Evolutionary conservation across 257 asterid genomes (phyloP), one percentile per base, ranked within the genome.

Genomic region (Solanum sitiens): DNA sequence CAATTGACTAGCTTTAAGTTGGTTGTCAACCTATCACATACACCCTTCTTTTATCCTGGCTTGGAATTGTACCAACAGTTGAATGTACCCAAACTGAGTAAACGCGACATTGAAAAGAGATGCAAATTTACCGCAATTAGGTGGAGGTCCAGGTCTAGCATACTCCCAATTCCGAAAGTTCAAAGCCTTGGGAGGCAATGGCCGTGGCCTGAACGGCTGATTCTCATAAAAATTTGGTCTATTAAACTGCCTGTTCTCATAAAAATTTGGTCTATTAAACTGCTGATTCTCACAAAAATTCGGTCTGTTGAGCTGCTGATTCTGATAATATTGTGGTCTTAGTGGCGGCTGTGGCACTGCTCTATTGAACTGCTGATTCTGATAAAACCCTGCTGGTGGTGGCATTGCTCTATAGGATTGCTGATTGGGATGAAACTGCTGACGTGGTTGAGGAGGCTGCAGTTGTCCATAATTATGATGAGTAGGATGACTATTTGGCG

Each of bases 101-200:
- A 47, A 84, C 7, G 27, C n/a, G 68, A n/a, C 21, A 74, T 70
- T 76, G 71, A n/a, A 11, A 73, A 87, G 82, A 53, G n/a, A 87
- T 45, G 61, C 70, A 71, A 88, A 13, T 83, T 80, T 90, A 95
- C 99, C 99, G 33, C 90, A 92, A 72, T 91, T 87, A 87, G 94
- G 91, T 35, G 98, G 93, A 5, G 95, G 97, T 79, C 89, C 89
- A 8, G 91, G 93, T 75, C 92, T 91, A 10, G 94, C 94, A 87
- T 88, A 87, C 89, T 95, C 97, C 99, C 99, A 97, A 27, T 91
- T 92, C 86, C 98, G 92, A 87, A 90, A 94, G 88, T 93, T 94
- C 30, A 92, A 93, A 21, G 96, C 94, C 92, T 92, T 96, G 0
- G 94, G 87, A 73, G 94, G 90, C 0, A 92, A 86, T 32, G 93